Conservation (phyloP, 78 protist species). For the Thecamonas trahens region DNA sequence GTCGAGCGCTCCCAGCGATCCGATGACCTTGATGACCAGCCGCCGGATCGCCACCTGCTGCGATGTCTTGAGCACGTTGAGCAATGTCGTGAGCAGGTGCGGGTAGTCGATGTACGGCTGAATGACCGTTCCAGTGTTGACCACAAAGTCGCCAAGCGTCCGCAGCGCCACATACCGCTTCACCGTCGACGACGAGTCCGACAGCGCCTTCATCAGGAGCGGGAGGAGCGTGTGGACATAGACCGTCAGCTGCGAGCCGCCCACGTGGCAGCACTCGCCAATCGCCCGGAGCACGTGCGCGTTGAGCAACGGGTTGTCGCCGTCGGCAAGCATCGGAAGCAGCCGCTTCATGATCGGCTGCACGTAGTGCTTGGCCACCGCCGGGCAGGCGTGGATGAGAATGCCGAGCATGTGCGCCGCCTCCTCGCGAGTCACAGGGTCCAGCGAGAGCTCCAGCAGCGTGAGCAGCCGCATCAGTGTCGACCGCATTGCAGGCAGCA, state of each 20-base stretch:
- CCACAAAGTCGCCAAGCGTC: constrained; percentile 76
- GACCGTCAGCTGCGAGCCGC: constrained; percentile 56
- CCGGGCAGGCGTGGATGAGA: constrained; percentile 10
- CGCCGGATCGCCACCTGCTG: constrained; percentile 16
- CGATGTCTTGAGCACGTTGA: constrained; percentile 29
- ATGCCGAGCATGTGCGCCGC: constrained; percentile 22
- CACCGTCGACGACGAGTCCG: constrained; percentile 51
- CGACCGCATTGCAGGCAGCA: constrained; percentile 88
- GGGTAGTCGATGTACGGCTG: constrained; percentile 75
- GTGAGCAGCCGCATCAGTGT: constrained; percentile 82
- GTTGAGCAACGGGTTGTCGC: constrained; percentile 55
- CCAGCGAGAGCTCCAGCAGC: constrained; percentile 48
- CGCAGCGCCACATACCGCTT: constrained; percentile 67
- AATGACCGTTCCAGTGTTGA: constrained; percentile 77
- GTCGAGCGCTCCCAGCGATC: constrained; percentile 94
- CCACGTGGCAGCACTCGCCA: constrained; percentile 77
- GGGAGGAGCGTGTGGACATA: constrained; percentile 66
- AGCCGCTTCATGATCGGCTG: no score
- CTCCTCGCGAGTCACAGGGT: not conserved
- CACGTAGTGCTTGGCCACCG: constrained; percentile 26
- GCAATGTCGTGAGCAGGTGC: constrained; percentile 55
- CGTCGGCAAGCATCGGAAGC: no score
- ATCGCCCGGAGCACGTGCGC: constrained; percentile 56
- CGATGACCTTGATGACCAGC: constrained; percentile 79
- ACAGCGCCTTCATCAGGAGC: constrained; percentile 72